Base-by-base conservation (phyloP, 495 filamentous ascomycete genomes). In the Neurospora terricola region DNA sequence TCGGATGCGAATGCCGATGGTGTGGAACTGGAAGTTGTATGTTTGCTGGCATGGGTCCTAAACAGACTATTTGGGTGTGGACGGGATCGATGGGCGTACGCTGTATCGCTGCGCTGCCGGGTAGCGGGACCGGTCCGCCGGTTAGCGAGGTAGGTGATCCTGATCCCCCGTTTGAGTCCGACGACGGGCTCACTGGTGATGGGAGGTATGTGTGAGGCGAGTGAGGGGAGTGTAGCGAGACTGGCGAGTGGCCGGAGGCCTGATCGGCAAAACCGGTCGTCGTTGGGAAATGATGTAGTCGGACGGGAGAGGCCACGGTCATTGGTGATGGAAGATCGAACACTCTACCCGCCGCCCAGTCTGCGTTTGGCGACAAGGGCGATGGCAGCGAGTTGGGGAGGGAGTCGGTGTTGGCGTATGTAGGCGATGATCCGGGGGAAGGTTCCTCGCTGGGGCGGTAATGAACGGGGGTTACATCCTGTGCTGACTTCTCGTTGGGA, bases 1-100 rank as follows among this genome's bases (percentile, higher is more conserved):
- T 34, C 30, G 30, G 30, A 34, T 34, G 30, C 30, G 30, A 34
- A 18, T 69, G 59, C 23, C 6, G 81, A 34, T 83, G 75, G 18
- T 69, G 62, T 6, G 85, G 85, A 23, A 84, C 69, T 27, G 78
- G 79, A 36, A 87, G 74, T 39, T 79, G 80, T n/a, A 88, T 74
- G 72, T 84, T 83, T 68, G 85, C 83, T 2, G 86, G 86, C 45
- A 87, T 75, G 11, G 83, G 83, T 1, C 86, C 86, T 1, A 87
- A 78, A 66, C 86, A 88, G n/a, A 87, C 77, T 6, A 88, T 83
- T 39, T 83, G 76, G 6, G 83, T 82, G 7, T 66, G 27, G 27
- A 18, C 9, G 38, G 85, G 83, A 70, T 86, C 84, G 71, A 88
- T 86, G 10, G 82, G 84, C n/a, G 80, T 82, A 62, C 82, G 82